Evolutionary conservation across 1,139 yeast species (phyloP), one percentile per base, ranked within the genome.

Genomic region (Trichomonascaceae sp.): DNA sequence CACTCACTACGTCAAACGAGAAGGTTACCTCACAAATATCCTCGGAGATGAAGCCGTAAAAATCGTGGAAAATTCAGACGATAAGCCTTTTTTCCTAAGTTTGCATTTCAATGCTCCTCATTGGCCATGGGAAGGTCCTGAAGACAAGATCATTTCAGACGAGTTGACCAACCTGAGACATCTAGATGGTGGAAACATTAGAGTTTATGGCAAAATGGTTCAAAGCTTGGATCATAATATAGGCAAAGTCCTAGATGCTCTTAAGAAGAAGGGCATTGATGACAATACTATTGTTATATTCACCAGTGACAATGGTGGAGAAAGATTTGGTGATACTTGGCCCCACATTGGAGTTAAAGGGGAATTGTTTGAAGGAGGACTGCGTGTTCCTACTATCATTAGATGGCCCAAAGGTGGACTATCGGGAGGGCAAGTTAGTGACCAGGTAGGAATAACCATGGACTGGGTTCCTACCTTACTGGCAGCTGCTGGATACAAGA

Each of bases 231-330:
- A 81, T 60, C 64, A 66, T 53, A 74, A 80, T 56, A 68, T 80
- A 45, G 84, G 84, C 1, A 69, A 74, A 54, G 74, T 80, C 1
- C 47, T 80, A 13, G 69, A 74, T 13, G 65, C 68, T 39, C 65
- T 80, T 49, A 73, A 77, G 58, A 55, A 58, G 2, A 65, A 66
- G 5, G 76, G 72, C 3, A 80, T 78, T 59, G 65, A 76, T 19
- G 82, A 80, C 51, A 77, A 80, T 62, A 80, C 84, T 0, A 72
- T 79, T 53, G 70, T 80, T n/a, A 55, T 78, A 41, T 80, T 80
- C 66, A 77, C 80, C 81, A 78, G 82, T 1, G 84, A 80, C 64
- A 80, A 80, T 63, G 84, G 84, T 13, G 84, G 84, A 4, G 84
- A 80, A 62, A 84, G 84, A 8, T 81, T 80, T 58, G 77, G 80